Percentiles rank a stretch among this genome's conserved stretches.
Conservation (phyloP, 1,284 basidiomycete genomes). For the Puccinia polysora region DNA sequence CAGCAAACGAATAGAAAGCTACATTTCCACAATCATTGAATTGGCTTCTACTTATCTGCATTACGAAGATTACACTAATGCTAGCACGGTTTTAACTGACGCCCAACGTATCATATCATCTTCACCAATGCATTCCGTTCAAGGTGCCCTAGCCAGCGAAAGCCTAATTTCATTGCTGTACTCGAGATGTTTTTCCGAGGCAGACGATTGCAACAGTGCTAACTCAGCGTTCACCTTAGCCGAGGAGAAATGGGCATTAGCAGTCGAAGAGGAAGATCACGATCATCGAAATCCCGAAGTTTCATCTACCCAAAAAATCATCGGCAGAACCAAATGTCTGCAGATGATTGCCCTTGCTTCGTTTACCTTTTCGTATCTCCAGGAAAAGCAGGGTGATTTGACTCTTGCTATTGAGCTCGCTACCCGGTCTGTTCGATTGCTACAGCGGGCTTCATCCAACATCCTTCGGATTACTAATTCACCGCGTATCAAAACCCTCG, state of each 20-base stretch:
- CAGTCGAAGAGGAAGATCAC: constrained; percentile 30
- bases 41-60: constrained; percentile 39
- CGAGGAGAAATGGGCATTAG: constrained; percentile 30
- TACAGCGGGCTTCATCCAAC: constrained; percentile 40
- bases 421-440: constrained; percentile 26
- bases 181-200: constrained; percentile 35
- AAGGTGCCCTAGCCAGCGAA: constrained; percentile 10
- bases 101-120: constrained; percentile 8
- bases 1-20: constrained; percentile 1
- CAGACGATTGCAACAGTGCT: constrained; percentile 14
- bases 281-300: constrained; percentile 5
- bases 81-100: constrained; percentile 27
- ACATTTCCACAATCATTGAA: constrained; percentile 16
- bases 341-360: constrained; percentile 36
- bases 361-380: constrained; percentile 32
- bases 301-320: constrained; percentile 27
- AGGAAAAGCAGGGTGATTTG: constrained; percentile 38
- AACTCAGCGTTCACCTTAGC: constrained; percentile 23
- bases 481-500: neutral
- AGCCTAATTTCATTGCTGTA: constrained; percentile 34
- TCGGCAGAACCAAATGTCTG: constrained; percentile 24
- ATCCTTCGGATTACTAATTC: constrained; percentile 32
- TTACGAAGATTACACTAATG: constrained; percentile 25
- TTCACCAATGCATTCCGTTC: constrained; percentile 12
- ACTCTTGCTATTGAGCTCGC: constrained; percentile 34